Evolutionary conservation across 306 rosid genomes (phyloP).

Genomic region (Cucumis sativus): DNA sequence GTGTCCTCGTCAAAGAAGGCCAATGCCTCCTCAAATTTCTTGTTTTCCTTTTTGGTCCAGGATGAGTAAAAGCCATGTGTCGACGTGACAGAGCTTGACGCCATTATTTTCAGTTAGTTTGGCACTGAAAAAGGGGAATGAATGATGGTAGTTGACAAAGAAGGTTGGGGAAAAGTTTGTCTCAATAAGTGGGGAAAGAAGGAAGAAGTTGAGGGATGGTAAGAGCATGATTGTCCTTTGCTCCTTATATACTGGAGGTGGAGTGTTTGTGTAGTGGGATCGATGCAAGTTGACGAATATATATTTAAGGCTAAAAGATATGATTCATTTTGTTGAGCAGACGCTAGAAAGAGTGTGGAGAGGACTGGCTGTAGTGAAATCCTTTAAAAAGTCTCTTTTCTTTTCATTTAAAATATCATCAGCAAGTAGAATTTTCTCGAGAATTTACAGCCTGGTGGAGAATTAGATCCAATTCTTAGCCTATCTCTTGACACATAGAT

Average conservation of each 20-base stretch:
- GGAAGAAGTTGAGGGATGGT: slow-evolving; percentile 18
- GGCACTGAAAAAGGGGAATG: background rate
- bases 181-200: slow-evolving; percentile 2
- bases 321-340: slow-evolving; percentile 34
- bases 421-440: slow-evolving; percentile 23
- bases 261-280: slow-evolving; percentile 9
- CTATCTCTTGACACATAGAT: slow-evolving; percentile 22
- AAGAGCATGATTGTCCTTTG: slow-evolving; percentile 10
- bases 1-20: slow-evolving; percentile 77
- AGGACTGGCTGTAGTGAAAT: slow-evolving; percentile 2
- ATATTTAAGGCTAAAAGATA: slow-evolving; percentile 16
- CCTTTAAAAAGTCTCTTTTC: slow-evolving; percentile 6
- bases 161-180: background rate
- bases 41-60: slow-evolving; percentile 79
- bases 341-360: slow-evolving; percentile 6
- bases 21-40: slow-evolving; percentile 74
- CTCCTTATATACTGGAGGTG: slow-evolving; percentile 40
- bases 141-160: background rate
- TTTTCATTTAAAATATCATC: slow-evolving; percentile 12
- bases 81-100: slow-evolving; percentile 20
- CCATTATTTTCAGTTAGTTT: slow-evolving; percentile 16
- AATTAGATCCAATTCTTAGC: slow-evolving; percentile 49
- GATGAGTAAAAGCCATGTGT: slow-evolving; percentile 17
- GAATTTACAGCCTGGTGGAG: slow-evolving; percentile 35
- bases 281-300: slow-evolving; percentile 46